Base-by-base conservation (phyloP, 805 yeast species). In the Yarrowia bubula region DNA sequence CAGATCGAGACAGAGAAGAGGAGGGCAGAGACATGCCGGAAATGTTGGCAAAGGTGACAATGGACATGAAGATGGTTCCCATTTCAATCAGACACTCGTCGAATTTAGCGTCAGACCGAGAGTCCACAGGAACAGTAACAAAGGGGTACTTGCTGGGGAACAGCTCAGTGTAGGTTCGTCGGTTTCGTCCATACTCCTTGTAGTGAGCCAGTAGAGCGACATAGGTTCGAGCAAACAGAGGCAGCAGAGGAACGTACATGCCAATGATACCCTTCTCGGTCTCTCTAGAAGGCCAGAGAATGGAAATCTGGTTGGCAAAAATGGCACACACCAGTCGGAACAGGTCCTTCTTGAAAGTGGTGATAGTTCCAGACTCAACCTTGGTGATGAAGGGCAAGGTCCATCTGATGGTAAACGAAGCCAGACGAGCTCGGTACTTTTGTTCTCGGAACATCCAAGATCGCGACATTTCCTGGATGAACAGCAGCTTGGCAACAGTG, bases 11-110 rank as follows among this genome's bases (percentile, higher is more conserved):
- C 63, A 74, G 65, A n/a, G 65, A 58, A 43, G 63, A 68, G 13
- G 71, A 70, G 11, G 70, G 66, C 15, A 65, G 39, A 18, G 67
- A 66, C 53, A 66, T 66, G 15, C 71, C 67, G 64, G 70, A 57
- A 48, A 70, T 61, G 65, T 69, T 65, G 66, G 71, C 69, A 64
- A 74, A 57, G 50, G 72, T 66, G 48, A 71, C 69, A 41, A 72
- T 60, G 31, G 72, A 64, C 14, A 86, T 79, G 58, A 72, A 67
- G n/a, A 88, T 77, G 14, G 87, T 81, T 7, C 87, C 79, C 57
- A 90, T 73, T 72, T 91, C 97, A 46, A 89, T 77, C 64, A 90
- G 76, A 2, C 88, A 79, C 72, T 91, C 97, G 32, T 86, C 90
- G 65, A 88, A 79, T 1, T 81, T 77, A 68, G 86, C 89, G 68